Base-by-base conservation (phyloP, 2,329 filamentous ascomycete species). In the Sphaerulina populicola region DNA sequence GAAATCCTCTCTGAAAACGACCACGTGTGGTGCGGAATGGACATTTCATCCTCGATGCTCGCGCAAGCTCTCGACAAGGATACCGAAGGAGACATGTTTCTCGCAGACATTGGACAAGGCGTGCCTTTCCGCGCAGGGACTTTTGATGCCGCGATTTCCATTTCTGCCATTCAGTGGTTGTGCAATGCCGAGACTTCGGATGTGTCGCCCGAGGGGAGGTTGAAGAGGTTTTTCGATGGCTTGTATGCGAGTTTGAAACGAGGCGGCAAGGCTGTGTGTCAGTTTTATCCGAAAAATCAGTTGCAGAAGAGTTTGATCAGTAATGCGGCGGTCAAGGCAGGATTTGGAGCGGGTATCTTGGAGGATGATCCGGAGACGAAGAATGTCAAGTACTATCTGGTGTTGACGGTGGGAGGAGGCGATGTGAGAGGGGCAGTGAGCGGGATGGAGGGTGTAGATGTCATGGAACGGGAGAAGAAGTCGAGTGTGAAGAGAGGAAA, bases 261-360 rank as follows among this genome's bases (percentile, higher is more conserved):
- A 15, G 93, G 93, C 5, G 93, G 88, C 1, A 79, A 88, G 35
- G 93, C 93, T 0, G 91, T 97, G 11, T 95, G 90, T 67, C 93
- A 98, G 65, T 98, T 98, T 69, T 98, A 98, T 68, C 93, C 93
- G 2, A 95, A 95, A 72, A 97, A 98, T 68, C 86, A 94, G 60
- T 77, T 80, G 56, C 93, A 98, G 72, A 81, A 90, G 64, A 82
- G 79, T 64, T 95, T 98, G 90, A 94, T 98, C 60, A 88, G 84
- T 46, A 78, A 80, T 53, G 93, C 93, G 0, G 93, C 93, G 0
- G 85, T 97, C 55, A 89, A 86, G 65, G 93, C 93, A 1, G 93
- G 93, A 0, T 98, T 98, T 64, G 91, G 93, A 43, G 93, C 93
- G 0, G 93, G 93, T 72, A 78, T 98, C 31, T 74, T 98, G 43